A percentile compares a stretch with the other conserved stretches of the same genome.
phyloP scores from a whole-genome alignment of 2,329 filamentous ascomycete genomes.

The Cladosporium austrohemisphaericum region DNA sequence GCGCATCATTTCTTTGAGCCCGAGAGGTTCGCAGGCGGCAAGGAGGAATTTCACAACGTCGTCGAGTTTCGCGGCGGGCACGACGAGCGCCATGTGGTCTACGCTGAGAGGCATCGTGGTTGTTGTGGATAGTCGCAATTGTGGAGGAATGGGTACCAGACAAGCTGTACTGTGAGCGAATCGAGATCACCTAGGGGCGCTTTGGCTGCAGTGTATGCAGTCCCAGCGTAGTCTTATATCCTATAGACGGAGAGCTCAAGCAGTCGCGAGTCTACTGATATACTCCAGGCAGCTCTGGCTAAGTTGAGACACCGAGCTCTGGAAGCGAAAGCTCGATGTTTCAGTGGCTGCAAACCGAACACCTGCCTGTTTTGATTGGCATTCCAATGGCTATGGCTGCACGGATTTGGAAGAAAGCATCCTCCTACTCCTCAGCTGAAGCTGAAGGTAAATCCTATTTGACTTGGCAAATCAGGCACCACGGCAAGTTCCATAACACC shows the following conservation, averaged over 20 bases:
- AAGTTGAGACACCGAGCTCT: no score
- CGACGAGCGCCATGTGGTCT: constrained; percentile 15
- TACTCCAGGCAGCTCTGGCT: no score
- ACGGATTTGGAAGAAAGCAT: background rate
- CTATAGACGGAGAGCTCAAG: no score
- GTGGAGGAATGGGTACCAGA: no score
- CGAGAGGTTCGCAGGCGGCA: constrained; percentile 6
- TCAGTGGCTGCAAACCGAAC: background rate
- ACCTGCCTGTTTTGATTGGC: no score
- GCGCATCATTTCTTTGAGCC: constrained; percentile 14
- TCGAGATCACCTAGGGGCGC: no score
- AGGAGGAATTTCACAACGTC: constrained; percentile 13
- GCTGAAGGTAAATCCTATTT: background rate
- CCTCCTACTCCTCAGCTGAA: background rate
- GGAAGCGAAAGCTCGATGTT: background rate
- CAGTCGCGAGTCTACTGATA: no score
- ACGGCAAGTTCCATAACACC: no score
- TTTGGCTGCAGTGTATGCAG: no score
- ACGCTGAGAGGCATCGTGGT: constrained; percentile 11
- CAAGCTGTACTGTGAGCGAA: no score
- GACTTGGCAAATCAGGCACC: background rate
- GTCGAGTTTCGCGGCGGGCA: constrained; percentile 13
- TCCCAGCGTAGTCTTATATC: no score
- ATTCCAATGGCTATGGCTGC: background rate
- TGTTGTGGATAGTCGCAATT: no score